Percentiles rank a stretch among this genome's conserved stretches.
Evolutionary conservation across 2,329 filamentous ascomycete species (phyloP).

Genomic region (Penicillium sp.): DNA sequence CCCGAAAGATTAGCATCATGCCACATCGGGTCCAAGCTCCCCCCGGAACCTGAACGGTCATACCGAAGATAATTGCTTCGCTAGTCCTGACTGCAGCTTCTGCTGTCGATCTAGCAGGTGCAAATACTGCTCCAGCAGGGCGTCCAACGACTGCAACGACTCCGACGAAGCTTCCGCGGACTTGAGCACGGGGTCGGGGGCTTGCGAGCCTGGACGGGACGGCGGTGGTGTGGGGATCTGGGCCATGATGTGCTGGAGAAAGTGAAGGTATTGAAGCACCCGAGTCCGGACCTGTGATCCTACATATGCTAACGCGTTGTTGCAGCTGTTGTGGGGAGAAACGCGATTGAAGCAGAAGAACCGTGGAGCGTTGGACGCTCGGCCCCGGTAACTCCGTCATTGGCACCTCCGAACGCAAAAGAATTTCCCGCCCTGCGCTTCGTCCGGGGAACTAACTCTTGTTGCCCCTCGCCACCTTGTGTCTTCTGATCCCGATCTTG

Average conservation of each 20-base stretch:
- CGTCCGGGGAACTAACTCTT: slow-evolving; percentile 11
- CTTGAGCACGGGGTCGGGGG: slow-evolving; percentile 28
- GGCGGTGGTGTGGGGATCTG: slow-evolving; percentile 42
- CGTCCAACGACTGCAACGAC: slow-evolving; percentile 43
- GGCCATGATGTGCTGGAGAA: slow-evolving; percentile 28
- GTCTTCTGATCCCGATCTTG: not conserved
- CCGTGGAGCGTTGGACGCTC: slow-evolving; percentile 27
- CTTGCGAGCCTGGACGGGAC: slow-evolving; percentile 37
- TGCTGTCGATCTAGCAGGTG: slow-evolving; percentile 49
- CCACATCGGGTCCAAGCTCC: not conserved
- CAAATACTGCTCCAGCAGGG: slow-evolving; percentile 49
- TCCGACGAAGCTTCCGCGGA: slow-evolving; percentile 29
- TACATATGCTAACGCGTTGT: slow-evolving; percentile 1
- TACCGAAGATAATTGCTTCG: slow-evolving; percentile 47
- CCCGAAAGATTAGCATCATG: slow-evolving; percentile 26
- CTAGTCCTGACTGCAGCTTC: slow-evolving; percentile 43
- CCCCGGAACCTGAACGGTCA: slow-evolving; percentile 3
- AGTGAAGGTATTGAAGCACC: not conserved
- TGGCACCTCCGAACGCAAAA: slow-evolving; percentile 39
- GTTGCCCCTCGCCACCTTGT: slow-evolving; percentile 6
- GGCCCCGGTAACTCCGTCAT: slow-evolving; percentile 46
- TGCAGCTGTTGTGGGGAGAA: not conserved
- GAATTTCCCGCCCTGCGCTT: slow-evolving; percentile 41
- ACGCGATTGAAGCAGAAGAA: slow-evolving; percentile 8
- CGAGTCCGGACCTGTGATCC: not conserved